Base-by-base conservation (phyloP, 1,139 yeast genomes). In the Arxiozyma bovina region DNA sequence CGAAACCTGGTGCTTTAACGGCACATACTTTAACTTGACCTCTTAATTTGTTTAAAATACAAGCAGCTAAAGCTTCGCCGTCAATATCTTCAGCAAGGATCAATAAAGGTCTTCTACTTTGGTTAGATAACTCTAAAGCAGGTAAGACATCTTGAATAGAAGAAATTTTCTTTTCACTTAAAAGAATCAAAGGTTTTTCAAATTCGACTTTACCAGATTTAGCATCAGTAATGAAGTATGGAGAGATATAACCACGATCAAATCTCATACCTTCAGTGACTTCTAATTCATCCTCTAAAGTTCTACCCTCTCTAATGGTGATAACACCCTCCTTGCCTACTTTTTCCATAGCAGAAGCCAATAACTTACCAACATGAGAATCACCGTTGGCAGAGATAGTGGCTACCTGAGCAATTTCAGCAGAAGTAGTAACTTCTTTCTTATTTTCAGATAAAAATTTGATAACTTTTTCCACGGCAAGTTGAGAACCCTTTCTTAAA, bases 291-390 rank as follows among this genome's bases (percentile, higher is more conserved):
- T 91, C 98, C 74, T 89, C 96, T 70, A 91, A 80, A 64, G 98
- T 91, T 80, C 89, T 90, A 69, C 98, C 98, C 76, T 91, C 98
- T 79, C 87, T 85, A 70, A 93, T 96, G 66, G 99, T 93, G 72
- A 93, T 93, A 60, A 93, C 99, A 80, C 99, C 99, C 76, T 93
- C 99, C 77, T 93, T 94, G 69, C 99, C 99, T 59, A 93, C 99
- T 76, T 93, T 93, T 77, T 91, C 99, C 99, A 93, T 93, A 66
- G 99, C 99, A 57, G 87, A 83, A 57, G 99, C 98, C 70, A 93
- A 81, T 66, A 93, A 78, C 73, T 85, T 80, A 73, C 99, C 99
- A 67, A 93, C 91, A 78, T 93, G 98, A 52, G 79, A 70, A 72
- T 93, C 99, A 65, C 99, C 99, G 73, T 93, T 93, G 62, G 99